phyloP scores from a whole-genome alignment of 1,284 basidiomycete species.

The Trichosporon asahii region DNA sequence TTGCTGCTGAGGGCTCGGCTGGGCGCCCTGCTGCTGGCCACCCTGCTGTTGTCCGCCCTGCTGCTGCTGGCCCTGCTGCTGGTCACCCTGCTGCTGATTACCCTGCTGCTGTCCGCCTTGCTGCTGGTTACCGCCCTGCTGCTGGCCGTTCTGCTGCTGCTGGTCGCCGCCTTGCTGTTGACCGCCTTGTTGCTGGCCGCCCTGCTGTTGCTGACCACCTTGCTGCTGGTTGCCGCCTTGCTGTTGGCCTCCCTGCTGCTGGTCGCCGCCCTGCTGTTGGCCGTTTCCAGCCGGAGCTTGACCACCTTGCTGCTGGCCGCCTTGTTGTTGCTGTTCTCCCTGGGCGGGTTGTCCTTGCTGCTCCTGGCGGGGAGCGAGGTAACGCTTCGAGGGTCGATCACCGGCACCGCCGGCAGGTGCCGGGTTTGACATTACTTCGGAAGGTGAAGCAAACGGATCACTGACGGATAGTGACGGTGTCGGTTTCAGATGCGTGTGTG shows the following conservation, averaged over 20 bases:
- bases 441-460: not conserved
- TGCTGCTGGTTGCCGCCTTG: not conserved
- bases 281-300: not conserved
- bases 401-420: constrained; percentile 10
- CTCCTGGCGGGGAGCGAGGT: not conserved
- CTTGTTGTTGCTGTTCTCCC: not conserved
- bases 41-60: not conserved
- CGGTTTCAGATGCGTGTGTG: not conserved
- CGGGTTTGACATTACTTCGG: constrained; percentile 5
- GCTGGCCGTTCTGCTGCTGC: not conserved
- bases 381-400: constrained; percentile 1
- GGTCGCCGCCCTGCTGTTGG: not conserved
- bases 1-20: not conserved
- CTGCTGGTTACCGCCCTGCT: not conserved
- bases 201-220: not conserved
- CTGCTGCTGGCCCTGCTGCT: not conserved
- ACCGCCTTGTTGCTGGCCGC: constrained; percentile 1
- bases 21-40: not conserved
- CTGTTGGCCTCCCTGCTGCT: not conserved
- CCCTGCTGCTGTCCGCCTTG: constrained; percentile 1
- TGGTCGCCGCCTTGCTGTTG: not conserved
- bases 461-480: not conserved
- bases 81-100: not conserved
- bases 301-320: not conserved
- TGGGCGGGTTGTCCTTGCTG: not conserved